Base-by-base conservation (phyloP, 2,329 filamentous ascomycete genomes). In the Chalara sp. region DNA sequence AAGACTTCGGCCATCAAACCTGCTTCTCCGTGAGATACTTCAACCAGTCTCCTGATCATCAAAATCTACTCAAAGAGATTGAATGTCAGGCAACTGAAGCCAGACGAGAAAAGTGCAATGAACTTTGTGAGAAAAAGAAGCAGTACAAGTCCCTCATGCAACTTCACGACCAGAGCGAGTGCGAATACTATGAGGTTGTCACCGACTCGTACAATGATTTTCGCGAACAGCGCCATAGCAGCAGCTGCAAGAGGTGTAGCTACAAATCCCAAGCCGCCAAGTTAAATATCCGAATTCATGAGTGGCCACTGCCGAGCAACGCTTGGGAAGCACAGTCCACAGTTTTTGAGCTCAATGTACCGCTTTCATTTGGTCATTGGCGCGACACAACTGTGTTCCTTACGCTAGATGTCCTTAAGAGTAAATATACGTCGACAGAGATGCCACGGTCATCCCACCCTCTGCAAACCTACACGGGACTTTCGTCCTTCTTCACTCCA, bases 301-400 rank as follows among this genome's bases (percentile, higher is more conserved):
- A 83, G 59, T 81, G 78, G 78, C 79, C 80, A 0, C 63, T 83
- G 0, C 72, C 78, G 0, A 40, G 21, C 12, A 12, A 67, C 0
- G 0, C 42, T 0, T 5, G 53, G 0, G 12, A 67, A 8, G 68
- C 68, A 0, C 72, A 75, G 51, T 67, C 75, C 0, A 68, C 70
- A 0, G 66, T 81, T 0, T 83, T 83, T 47, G 79, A 83, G 55
- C 61, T 82, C 0, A 46, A 54, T 0, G 50, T 70, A 0, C 77
- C 78, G 0, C 6, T 32, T 0, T 42, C 58, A 0, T 75, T 77
- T 43, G 60, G 60, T 0, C 35, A 57, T 3, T 82, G 79, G 79
- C 67, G 78, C 10, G n/a, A n/a, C n/a, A n/a, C n/a, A n/a, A n/a
- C n/a, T n/a, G n/a, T n/a, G n/a, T n/a, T n/a, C n/a, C n/a, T n/a